These are phyloP conservation scores for Fusarium pilosicola DNA, from an alignment of 2,329 filamentous ascomycete genomes.

Conservation along the genomic window DNA sequence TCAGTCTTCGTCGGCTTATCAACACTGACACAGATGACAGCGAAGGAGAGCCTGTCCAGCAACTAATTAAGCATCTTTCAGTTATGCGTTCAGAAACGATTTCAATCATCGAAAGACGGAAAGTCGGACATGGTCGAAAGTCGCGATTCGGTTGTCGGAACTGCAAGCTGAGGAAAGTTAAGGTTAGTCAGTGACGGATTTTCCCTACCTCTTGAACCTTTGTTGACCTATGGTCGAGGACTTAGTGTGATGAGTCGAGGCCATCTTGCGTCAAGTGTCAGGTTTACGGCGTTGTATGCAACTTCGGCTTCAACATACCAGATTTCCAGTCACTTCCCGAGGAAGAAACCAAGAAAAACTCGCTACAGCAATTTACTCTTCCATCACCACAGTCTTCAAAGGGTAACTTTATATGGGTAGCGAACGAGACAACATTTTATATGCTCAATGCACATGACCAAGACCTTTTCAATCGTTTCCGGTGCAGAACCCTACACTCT, in stretches of 20 bases:
- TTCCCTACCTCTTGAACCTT: fast-evolving
- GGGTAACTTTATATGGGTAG: background rate
- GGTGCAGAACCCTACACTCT: background rate
- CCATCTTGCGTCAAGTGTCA: background rate
- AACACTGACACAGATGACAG: background rate
- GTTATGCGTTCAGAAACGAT: background rate
- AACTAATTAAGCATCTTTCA: fast-evolving
- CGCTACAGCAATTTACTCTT: fast-evolving
- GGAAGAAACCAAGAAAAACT: background rate
- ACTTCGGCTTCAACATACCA: background rate
- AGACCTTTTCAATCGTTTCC: background rate
- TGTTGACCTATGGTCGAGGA: background rate
- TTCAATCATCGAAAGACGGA: fast-evolving
- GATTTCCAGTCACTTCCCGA: background rate
- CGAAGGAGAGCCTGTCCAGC: too few species aligned
- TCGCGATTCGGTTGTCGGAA: background rate
- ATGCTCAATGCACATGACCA: background rate
- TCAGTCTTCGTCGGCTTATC: background rate
- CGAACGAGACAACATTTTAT: background rate
- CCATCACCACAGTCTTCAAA: background rate
- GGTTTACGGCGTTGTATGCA: background rate
- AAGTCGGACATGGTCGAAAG: background rate
- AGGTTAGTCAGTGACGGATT: background rate
- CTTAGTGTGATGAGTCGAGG: background rate
- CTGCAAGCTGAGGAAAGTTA: background rate